These are phyloP conservation scores for Hypocreales sp. DNA, from an alignment of 2,329 filamentous ascomycete species.

Conservation along the genomic window DNA sequence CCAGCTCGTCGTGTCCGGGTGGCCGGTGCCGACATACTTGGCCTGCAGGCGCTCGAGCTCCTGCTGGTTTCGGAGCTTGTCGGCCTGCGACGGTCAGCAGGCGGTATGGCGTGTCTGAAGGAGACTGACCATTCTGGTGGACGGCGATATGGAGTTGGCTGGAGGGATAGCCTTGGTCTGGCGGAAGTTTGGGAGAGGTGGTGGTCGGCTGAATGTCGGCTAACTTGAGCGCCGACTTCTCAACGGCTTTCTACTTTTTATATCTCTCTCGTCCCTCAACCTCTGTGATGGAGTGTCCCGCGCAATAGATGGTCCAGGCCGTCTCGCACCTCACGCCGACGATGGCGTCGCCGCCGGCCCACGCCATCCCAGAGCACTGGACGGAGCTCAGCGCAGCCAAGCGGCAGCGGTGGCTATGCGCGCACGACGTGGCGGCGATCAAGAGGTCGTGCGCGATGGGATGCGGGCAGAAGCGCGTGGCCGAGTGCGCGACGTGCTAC, in stretches of 20 bases:
- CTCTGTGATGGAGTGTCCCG: too few species aligned
- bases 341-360: conserved; percentile 11
- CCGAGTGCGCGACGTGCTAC: conserved; percentile 33
- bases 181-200: too few species aligned
- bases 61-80: conserved; percentile 94
- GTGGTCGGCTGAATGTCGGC: too few species aligned
- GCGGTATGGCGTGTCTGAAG: too few species aligned
- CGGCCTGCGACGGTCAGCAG: too few species aligned
- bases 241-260: too few species aligned
- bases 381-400: conserved; percentile 19
- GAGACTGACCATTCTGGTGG: conserved; percentile 10
- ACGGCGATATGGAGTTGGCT: too few species aligned
- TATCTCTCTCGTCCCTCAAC: too few species aligned
- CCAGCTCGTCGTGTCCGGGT: conserved; percentile 92
- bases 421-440: conserved; percentile 25
- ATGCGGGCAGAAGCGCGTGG: conserved; percentile 25
- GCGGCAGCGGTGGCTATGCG: conserved; percentile 18
- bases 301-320: too few species aligned
- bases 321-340: not conserved
- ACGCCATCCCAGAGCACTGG: conserved; percentile 22
- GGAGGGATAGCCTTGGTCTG: too few species aligned
- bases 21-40: conserved; percentile 89
- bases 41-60: conserved; percentile 94
- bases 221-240: too few species aligned
- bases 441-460: conserved; percentile 24